Conservation (phyloP, 257 asterid species). For the Rhazya stricta region DNA sequence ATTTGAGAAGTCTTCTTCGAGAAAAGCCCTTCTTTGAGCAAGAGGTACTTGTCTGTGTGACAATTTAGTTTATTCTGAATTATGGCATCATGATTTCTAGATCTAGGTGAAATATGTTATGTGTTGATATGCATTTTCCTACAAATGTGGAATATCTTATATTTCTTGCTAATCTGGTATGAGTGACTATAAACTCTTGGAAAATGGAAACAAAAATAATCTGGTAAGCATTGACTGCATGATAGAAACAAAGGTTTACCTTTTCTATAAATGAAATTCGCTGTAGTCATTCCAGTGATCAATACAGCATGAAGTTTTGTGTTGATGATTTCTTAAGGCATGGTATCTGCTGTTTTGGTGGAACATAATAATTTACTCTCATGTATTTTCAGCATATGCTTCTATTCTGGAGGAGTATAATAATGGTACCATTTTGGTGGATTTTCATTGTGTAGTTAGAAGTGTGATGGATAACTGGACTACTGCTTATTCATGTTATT, state of each 20-base stretch:
- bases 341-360: neutral
- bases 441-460: neutral
- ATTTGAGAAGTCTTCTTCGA: conserved; percentile 55
- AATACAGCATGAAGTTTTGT: neutral
- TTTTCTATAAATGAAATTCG: neutral
- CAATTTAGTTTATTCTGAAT: neutral
- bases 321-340: neutral
- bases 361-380: no score
- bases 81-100: neutral
- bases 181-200: neutral
- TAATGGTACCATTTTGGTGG: neutral
- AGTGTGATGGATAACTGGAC: neutral
- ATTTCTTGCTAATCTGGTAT: neutral
- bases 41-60: conserved; percentile 48
- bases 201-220: no score
- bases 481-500: neutral
- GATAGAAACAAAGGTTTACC: neutral
- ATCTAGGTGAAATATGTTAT: neutral
- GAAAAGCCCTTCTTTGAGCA: conserved; percentile 60
- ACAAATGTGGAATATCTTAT: neutral
- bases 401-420: neutral
- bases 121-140: neutral
- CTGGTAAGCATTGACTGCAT: no score
- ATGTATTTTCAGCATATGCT: neutral
- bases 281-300: neutral